Base-by-base conservation (phyloP, 768 basidiomycete genomes). In the Mycena leptocephala region DNA sequence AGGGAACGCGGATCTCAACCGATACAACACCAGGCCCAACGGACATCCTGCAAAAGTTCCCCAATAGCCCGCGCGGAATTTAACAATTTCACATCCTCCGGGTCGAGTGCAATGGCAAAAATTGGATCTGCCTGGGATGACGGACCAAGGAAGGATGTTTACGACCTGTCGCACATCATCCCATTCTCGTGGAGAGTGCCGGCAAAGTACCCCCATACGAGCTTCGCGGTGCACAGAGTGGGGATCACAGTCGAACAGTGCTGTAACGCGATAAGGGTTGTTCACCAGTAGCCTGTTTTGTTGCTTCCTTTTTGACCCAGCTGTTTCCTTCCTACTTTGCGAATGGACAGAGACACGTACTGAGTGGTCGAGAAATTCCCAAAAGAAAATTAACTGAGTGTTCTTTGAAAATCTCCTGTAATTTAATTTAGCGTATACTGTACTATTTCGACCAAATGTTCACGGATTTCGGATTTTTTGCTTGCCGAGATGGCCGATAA, bases 231-330 rank as follows among this genome's bases (percentile, higher is more conserved):
- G 69, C 76, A 77, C 11, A 48, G 63, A 11, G 72, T 74, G 24
- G 76, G 59, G 39, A 71, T 71, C 0, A 73, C 69, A 2, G 39
- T 53, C 28, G 76, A 77, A 7, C 69, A 66, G 48, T 77, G 76
- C 76, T 77, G 68, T 28, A 62, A n/a, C 26, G n/a, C n/a, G 37
- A 82, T 78, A n/a, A 82, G n/a, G n/a, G n/a, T n/a, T n/a, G n/a
- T n/a, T n/a, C n/a, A n/a, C n/a, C n/a, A n/a, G n/a, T n/a, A n/a
- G n/a, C n/a, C n/a, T n/a, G n/a, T n/a, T n/a, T n/a, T n/a, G n/a
- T n/a, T n/a, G n/a, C n/a, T n/a, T n/a, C n/a, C n/a, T n/a, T n/a
- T n/a, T n/a, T n/a, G n/a, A n/a, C n/a, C n/a, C n/a, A n/a, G n/a
- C n/a, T n/a, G n/a, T n/a, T n/a, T n/a, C n/a, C n/a, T n/a, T n/a